Percentiles rank a stretch among this genome's conserved stretches.
These are phyloP conservation scores for Coemansia sp. DNA, from an alignment of 192 early-diverging fungal genomes.

Conservation along the genomic window DNA sequence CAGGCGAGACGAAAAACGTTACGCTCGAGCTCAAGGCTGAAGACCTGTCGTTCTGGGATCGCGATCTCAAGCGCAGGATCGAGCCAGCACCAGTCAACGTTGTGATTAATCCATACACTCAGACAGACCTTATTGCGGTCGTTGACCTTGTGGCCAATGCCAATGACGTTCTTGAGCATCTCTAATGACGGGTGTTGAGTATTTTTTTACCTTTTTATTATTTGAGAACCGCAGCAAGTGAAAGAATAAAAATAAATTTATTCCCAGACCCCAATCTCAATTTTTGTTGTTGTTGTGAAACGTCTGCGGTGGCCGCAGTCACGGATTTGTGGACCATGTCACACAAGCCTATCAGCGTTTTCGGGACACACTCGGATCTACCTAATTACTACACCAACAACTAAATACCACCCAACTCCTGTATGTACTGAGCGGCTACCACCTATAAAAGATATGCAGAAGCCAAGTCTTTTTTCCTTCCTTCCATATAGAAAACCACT, in stretches of 20 bases:
- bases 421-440: neutral
- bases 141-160: constrained; percentile 21
- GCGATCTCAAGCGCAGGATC: constrained; percentile 21
- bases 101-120: constrained; percentile 32
- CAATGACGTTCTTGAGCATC: constrained; percentile 19
- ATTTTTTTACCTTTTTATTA: neutral
- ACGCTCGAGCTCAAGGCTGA: constrained; percentile 41
- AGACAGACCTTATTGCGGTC: constrained; percentile 11
- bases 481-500: neutral
- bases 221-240: neutral
- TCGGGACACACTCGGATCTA: neutral
- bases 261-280: neutral
- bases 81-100: constrained; percentile 34
- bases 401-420: neutral
- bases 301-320: neutral
- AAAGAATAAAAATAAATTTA: neutral
- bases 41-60: constrained; percentile 41
- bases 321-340: neutral
- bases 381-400: neutral
- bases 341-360: neutral
- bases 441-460: neutral
- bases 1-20: constrained; percentile 51
- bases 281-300: neutral
- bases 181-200: neutral
- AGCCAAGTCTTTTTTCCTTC: neutral